Conservation (phyloP, 257 asterid species). For the Nicotiana knightiana region DNA sequence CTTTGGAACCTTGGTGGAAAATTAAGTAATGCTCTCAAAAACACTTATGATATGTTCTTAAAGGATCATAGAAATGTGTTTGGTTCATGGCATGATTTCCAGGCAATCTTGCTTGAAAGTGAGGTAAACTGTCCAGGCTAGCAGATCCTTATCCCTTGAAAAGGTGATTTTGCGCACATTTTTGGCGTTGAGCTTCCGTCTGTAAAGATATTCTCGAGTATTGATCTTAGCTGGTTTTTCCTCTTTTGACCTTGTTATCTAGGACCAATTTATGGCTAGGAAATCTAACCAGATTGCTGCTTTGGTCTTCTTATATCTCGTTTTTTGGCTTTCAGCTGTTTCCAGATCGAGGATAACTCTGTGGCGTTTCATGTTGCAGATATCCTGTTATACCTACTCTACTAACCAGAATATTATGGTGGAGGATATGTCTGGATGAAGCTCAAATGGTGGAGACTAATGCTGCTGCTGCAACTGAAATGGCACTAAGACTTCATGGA, state of each 20-base stretch:
- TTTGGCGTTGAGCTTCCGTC: not conserved
- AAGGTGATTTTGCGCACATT: not conserved
- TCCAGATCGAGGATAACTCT: not conserved
- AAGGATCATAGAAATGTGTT: not conserved
- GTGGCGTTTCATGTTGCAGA: conserved; percentile 36
- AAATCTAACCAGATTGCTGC: not conserved
- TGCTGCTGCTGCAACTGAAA: conserved; percentile 88
- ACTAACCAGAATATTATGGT: conserved; percentile 90
- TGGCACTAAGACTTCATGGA: conserved; percentile 86
- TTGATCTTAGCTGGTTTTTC: not conserved
- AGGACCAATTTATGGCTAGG: not conserved
- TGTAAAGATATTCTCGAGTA: not conserved
- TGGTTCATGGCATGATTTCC: not conserved
- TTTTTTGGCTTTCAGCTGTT: not conserved
- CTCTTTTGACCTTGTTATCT: not conserved
- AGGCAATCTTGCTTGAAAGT: not conserved
- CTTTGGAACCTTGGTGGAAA: not conserved
- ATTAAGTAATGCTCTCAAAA: not conserved
- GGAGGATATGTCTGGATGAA: conserved; percentile 99
- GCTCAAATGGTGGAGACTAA: conserved; percentile 99
- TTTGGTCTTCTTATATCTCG: not conserved
- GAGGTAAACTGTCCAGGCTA: not conserved
- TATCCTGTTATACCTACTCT: conserved; percentile 90
- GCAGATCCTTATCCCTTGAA: not conserved
- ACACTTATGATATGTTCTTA: not conserved